Evolutionary conservation across 176 grass and related monocot species (phyloP).

Genomic region (Hsuehochloa calcarea): DNA sequence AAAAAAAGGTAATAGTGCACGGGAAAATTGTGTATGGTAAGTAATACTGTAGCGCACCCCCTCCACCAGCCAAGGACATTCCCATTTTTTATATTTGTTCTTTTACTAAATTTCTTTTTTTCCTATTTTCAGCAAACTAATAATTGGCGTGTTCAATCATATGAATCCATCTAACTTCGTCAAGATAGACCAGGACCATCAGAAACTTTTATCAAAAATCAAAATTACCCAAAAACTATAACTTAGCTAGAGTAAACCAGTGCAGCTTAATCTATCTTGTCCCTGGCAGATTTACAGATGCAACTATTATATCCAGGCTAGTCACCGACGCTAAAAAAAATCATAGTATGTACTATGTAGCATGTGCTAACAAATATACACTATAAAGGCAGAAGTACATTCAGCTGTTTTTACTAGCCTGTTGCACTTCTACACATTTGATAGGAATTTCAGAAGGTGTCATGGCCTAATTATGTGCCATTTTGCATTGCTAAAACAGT

Average conservation of each 20-base stretch:
- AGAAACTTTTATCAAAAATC: slow-evolving; percentile 17
- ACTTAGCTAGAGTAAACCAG: slow-evolving; percentile 17
- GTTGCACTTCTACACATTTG: slow-evolving; percentile 1
- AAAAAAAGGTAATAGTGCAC: background rate
- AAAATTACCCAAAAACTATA: background rate
- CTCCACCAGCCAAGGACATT: background rate
- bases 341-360: background rate
- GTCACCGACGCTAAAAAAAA: background rate
- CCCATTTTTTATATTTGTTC: background rate
- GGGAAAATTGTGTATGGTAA: background rate
- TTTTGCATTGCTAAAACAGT: background rate
- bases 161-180: slow-evolving; percentile 3
- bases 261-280: background rate
- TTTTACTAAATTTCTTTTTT: background rate
- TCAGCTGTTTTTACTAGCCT: slow-evolving; percentile 9
- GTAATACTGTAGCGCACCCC: background rate
- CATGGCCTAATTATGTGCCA: background rate
- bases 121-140: background rate
- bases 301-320: background rate
- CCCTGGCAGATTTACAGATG: slow-evolving; percentile 15
- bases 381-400: background rate
- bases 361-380: background rate
- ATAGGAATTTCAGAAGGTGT: slow-evolving; percentile 1
- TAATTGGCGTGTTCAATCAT: slow-evolving; percentile 7
- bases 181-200: background rate